Base-by-base conservation (phyloP, 495 filamentous ascomycete species). In the Xylaria cubensis region DNA sequence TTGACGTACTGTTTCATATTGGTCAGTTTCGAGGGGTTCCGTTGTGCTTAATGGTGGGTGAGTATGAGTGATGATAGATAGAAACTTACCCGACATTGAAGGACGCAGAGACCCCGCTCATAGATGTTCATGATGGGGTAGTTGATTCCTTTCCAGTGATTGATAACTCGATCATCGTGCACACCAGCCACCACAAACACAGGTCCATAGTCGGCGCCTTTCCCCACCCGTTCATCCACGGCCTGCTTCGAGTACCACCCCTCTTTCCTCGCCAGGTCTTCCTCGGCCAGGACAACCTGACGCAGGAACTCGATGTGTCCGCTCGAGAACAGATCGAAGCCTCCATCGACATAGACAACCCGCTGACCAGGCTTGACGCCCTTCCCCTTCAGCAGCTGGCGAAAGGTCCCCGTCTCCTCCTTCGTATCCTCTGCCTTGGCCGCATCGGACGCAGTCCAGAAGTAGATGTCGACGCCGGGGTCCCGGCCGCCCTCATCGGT, bases 41-140 rank as follows among this genome's bases (percentile, higher is more conserved):
- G 6, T 8, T 41, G 66, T 8, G 0, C 5, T 29, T 0, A 19
- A 21, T 63, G 21, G 64, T 1, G 26, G 6, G 1, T 51, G 62
- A 19, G 32, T 62, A 61, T 0, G 58, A 19, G 15, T 21, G 4
- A 29, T 10, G 1, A 61, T 36, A n/a, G 13, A n/a, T 36, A 36
- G 13, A n/a, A 39, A 56, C 91, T 74, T 86, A 96, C 94, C 74
- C 90, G 89, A 80, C 96, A 99, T 75, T 98, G 96, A 42, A 98
- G 86, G 51, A 98, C 96, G 80, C 96, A 98, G 26, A 99, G 90
- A 7, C 94, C 94, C 63, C 96, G 90, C 86, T 99, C 96, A 76
- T 94, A 97, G 50, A 98, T 94, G 82, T 97, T 98, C 96, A 98
- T 99, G 79, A 99, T 98, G 1, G 96, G 96, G 79, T 98, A 98